A percentile compares a stretch with the other conserved stretches of the same genome.
phyloP scores from a whole-genome alignment of 345 rosid genomes.

The Garcia nutans region DNA sequence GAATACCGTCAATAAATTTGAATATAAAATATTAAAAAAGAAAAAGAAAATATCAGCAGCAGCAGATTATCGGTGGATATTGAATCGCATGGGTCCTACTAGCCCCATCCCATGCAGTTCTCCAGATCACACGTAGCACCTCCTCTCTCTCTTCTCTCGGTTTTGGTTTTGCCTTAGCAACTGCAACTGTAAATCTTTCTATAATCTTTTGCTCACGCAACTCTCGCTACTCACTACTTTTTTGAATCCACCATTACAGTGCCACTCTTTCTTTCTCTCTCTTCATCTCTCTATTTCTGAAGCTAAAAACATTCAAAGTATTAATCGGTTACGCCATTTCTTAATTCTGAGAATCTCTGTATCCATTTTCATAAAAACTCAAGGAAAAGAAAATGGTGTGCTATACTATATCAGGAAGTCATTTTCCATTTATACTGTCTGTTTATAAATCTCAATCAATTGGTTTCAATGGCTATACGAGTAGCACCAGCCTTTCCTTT shows the following conservation, averaged over 20 bases:
- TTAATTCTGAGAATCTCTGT: conserved; percentile 10
- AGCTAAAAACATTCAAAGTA: background rate
- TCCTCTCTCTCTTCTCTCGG: background rate
- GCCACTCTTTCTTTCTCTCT: conserved; percentile 2
- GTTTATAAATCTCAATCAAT: conserved; percentile 34
- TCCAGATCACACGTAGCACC: conserved; percentile 47
- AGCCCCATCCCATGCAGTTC: conserved; percentile 38
- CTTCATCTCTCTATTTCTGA: background rate
- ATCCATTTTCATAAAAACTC: background rate
- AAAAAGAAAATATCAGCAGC: background rate
- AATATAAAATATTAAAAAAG: background rate
- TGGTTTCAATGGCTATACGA: conserved; percentile 49
- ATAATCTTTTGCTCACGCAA: conserved; percentile 10
- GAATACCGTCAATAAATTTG: too few relatives aligned
- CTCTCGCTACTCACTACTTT: conserved; percentile 17
- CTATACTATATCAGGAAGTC: conserved; percentile 52
- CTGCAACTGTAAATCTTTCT: background rate
- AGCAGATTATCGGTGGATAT: conserved; percentile 16
- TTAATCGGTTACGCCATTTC: conserved; percentile 3
- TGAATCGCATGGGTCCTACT: conserved; percentile 33
- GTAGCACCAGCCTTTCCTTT: conserved; percentile 41
- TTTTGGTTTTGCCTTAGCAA: background rate
- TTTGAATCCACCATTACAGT: background rate
- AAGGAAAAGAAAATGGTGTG: conserved; percentile 44
- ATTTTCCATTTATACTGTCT: conserved; percentile 46